phyloP scores from a whole-genome alignment of 1,284 basidiomycete species.

The Sporisorium scitamineum region DNA sequence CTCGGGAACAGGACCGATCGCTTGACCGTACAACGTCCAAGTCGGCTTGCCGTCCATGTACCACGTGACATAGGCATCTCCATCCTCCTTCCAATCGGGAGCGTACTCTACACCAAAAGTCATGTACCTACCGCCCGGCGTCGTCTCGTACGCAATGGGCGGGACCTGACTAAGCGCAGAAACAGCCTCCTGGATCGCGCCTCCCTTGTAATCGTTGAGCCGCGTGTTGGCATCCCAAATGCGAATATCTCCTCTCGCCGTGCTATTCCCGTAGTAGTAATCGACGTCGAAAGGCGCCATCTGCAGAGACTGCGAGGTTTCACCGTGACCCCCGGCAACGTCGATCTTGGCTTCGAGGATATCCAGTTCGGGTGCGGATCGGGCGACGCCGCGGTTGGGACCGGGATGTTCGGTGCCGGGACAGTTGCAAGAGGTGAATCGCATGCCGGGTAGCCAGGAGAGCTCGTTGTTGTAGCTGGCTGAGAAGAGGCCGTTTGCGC shows the following conservation, averaged over 20 bases:
- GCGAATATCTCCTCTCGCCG: constrained; percentile 32
- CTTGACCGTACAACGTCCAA: constrained; percentile 58
- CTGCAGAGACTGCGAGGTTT: constrained; percentile 66
- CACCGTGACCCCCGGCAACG: constrained; percentile 63
- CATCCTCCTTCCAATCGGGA: constrained; percentile 62
- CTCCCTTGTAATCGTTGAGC: constrained; percentile 66
- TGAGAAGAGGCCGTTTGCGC: constrained; percentile 44
- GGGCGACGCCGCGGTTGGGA: constrained; percentile 58
- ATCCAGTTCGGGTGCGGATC: constrained; percentile 69
- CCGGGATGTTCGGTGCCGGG: constrained; percentile 63
- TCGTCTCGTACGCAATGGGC: constrained; percentile 53
- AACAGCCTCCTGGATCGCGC: constrained; percentile 66
- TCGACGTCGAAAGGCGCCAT: constrained; percentile 67
- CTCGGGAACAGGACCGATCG: constrained; percentile 46
- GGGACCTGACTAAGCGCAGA: constrained; percentile 61
- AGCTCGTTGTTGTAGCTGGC: constrained; percentile 45
- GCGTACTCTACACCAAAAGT: constrained; percentile 67
- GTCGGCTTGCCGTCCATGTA: constrained; percentile 65
- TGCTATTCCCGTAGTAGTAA: constrained; percentile 60
- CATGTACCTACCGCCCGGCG: constrained; percentile 37
- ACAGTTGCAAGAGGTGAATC: constrained; percentile 64
- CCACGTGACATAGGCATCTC: constrained; percentile 60
- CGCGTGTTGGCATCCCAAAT: constrained; percentile 55
- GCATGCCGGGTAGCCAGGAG: constrained; percentile 64
- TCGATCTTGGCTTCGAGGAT: constrained; percentile 73